phyloP scores from a whole-genome alignment of 306 rosid genomes.

The Vachellia collinsii region DNA sequence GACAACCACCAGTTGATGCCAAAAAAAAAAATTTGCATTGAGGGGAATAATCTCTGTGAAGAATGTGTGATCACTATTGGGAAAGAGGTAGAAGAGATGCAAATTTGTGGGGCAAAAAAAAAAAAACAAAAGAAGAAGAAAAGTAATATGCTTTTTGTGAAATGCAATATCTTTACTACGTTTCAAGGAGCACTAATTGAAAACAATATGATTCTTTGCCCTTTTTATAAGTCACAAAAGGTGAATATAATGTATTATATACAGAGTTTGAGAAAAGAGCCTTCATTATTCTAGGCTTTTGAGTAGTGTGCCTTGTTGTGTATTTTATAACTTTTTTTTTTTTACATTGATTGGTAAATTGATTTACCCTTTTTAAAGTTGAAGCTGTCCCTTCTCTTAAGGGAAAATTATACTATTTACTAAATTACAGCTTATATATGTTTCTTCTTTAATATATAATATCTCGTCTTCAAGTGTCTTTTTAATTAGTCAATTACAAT shows the following conservation, averaged over 20 bases:
- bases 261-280: neutral
- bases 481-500: too few species aligned
- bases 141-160: neutral
- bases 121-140: neutral
- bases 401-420: neutral
- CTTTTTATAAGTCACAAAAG: neutral
- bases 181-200: neutral
- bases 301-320: neutral
- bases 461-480: too few species aligned
- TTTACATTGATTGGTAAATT: neutral
- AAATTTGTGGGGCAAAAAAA: neutral
- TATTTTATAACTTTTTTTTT: too few species aligned
- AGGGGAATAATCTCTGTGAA: neutral
- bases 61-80: constrained; percentile 12
- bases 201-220: neutral
- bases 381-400: neutral
- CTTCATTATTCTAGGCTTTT: too few species aligned
- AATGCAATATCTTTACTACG: neutral
- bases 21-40: neutral
- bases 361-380: neutral
- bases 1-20: too few species aligned
- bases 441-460: neutral
- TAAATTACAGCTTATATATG: too few species aligned
- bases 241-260: neutral
- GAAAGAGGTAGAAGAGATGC: neutral